Base-by-base conservation (phyloP, 768 basidiomycete species). In the Sistotremastrum suecicum region DNA sequence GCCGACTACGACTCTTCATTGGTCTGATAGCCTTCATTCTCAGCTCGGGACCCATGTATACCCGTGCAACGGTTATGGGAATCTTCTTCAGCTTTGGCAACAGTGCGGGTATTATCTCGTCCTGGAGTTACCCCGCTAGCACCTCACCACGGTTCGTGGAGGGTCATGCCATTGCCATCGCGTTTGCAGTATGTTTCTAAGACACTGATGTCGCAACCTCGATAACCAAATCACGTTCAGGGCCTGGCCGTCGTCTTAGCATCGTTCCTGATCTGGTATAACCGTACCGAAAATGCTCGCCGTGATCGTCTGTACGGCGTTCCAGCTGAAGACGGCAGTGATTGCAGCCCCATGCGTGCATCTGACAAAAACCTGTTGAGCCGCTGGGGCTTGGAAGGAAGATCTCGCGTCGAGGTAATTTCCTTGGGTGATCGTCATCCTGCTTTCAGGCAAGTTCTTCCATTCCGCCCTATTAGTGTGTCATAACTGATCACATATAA, bases 271-370 rank as follows among this genome's bases (percentile, higher is more conserved):
- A 53, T 53, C 45, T 45, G 59, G 47, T 55, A 56, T 20, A 45
- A 59, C 20, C 47, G 48, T 34, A 47, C 57, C 10, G 64, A 67
- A 51, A 67, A 67, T 57, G 54, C 49, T 7, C 56, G 63, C 2
- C 54, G 64, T 30, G 62, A 65, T 47, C 51, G 39, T 8, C 31
- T 54, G 33, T 66, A 60, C 53, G 66, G 64, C 4, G 51, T 54
- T 0, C 44, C 44, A 29, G 31, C 37, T 59, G 46, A 54, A 53
- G 43, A 54, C 34, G 44, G 44, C 4, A 45, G 44, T 30, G 44
- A 45, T 43, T 45, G 44, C 37, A 45, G 29, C 29, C 44, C 44
- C 31, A 9, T 41, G 30, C 29, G 41, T 29, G 44, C 44, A n/a
- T 35, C 20, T 11, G 37, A 45, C 32, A 35, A 35, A 31, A 29